Base-by-base conservation (phyloP, 805 yeast species). In the Yamadazyma olivae region DNA sequence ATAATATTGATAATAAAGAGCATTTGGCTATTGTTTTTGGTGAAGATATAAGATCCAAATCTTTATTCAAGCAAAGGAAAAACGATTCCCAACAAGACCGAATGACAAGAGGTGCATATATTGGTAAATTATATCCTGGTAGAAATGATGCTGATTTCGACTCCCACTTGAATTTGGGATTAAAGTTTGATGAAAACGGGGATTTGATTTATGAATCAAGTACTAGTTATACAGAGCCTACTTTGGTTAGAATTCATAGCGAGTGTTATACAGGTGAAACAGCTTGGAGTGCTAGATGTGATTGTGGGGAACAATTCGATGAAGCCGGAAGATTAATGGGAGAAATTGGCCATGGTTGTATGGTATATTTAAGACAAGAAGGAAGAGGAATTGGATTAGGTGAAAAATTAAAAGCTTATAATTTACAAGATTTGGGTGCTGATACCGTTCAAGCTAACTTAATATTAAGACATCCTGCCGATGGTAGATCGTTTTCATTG, bases 241-340 rank as follows among this genome's bases (percentile, higher is more conserved):
- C 82, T 1, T 61, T 91, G 44, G 95, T 84, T 3, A 72, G 99
- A 42, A 89, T 93, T 47, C 99, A 93, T 56, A 84, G 95, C 3
- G 99, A 93, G 57, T 93, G 99, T 61, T 93, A 91, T 65, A 93
- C 99, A 0, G 99, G 99, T 3, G 99, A 93, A 56, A 93, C 97
- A 1, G 98, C 97, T 7, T 93, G 99, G 99, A 80, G 91, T 40
- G 98, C 99, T 1, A 75, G 99, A 37, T 93, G 99, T 61, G 99
- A 93, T 61, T 93, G 99, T 64, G 99, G 99, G 15, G 99, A 93
- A 61, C 99, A 93, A 66, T 86, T 93, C 51, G 97, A 93, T 60
- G 96, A 95, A 61, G 98, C 98, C 2, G 99, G 97, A 6, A 74
- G 95, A 44, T 60, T 88, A 28, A 93, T 93, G 91, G 95, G 95